Evolutionary conservation across 352 stramenopile genomes (phyloP), one percentile per base, ranked within the genome.

Genomic region (Thalassiosira hispida): DNA sequence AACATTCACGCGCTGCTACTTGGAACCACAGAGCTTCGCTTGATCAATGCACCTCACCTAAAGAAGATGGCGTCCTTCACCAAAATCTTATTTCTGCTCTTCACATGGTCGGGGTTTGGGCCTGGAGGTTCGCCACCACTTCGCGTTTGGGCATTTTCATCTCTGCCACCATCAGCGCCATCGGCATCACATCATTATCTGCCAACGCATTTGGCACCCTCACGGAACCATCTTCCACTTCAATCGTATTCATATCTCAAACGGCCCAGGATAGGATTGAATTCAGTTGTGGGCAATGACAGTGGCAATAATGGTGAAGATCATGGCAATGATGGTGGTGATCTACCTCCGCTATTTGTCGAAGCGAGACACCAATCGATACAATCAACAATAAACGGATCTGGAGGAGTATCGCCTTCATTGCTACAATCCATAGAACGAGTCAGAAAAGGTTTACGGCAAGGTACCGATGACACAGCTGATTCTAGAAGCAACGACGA

Each of bases 391-490:
- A 73, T 42, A 51, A 38, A 38, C 3, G 3, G 3, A 9, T 38
- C 8, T 18, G 51, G 23, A 18, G 18, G 31, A 25, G 4, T 33
- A 44, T 25, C 73, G 23, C 7, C 16, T 12, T 72, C 73, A 29
- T 55, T 81, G 49, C 35, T 49, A 14, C 14, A 62, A 49, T 76
- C 73, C 2, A 81, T 81, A 52, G 57, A 76, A 38, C 56, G 12
- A 57, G 73, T 75, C 5, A 62, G 53, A 29, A 46, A 72, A 4
- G 22, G 25, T n/a, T 55, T 64, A 31, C 23, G 3, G 7, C 18
- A 2, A 22, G 31, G 67, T 33, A 38, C 67, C 18, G 38, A 55
- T 53, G 46, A 68, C 42, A 1, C 44, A 14, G 9, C 23, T 35
- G 3, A 59, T 47, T 11, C 3, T 52, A 25, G 8, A 25, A 63